Conservation (phyloP, 306 rosid species). For the Prunus mira region DNA sequence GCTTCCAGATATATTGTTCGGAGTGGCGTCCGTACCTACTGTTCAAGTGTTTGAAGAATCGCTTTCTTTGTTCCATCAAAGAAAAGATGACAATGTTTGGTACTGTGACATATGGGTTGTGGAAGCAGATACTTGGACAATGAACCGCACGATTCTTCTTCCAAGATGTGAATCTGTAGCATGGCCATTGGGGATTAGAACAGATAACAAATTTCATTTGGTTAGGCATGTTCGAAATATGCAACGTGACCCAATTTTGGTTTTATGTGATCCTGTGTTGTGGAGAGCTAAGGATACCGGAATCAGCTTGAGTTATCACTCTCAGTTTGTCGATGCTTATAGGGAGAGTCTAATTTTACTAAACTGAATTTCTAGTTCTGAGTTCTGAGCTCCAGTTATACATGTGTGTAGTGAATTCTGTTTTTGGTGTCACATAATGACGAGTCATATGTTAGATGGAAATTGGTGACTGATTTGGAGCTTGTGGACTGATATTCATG, state of each 20-base stretch:
- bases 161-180: background rate
- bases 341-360: background rate
- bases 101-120: constrained; percentile 7
- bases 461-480: no score
- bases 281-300: no score
- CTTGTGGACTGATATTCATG: no score
- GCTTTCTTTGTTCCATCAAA: background rate
- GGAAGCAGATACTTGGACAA: background rate
- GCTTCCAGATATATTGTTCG: background rate
- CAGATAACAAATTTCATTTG: background rate
- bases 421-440: no score
- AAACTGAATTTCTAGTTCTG: background rate
- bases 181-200: background rate
- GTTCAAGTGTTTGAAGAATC: background rate
- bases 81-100: background rate
- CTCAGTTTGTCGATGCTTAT: background rate
- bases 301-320: no score
- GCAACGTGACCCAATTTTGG: background rate
- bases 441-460: no score
- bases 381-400: background rate
- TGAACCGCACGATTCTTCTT: background rate
- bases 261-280: background rate
- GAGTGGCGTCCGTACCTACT: background rate
- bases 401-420: no score
- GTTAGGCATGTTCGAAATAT: background rate